These are phyloP conservation scores for Colletotrichum cuscutae DNA, from an alignment of 2,329 filamentous ascomycete genomes.

Conservation along the genomic window DNA sequence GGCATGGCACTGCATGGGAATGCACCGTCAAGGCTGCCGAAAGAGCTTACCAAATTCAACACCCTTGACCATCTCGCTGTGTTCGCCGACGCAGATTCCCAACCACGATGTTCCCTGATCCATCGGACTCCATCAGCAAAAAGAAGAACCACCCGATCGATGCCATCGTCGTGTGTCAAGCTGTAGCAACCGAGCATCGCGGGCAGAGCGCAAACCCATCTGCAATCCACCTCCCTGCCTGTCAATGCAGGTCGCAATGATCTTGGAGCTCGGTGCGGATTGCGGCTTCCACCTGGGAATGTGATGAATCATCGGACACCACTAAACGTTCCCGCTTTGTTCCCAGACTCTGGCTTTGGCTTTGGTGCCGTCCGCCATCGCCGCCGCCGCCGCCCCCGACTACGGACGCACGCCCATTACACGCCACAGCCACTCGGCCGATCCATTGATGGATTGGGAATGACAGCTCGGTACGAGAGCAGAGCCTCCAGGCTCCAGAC, in stretches of 20 bases:
- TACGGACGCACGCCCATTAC: not conserved
- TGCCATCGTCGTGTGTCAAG: not conserved
- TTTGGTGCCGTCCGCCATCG: not conserved
- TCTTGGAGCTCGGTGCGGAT: slow-evolving; percentile 10
- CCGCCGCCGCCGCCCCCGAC: not conserved
- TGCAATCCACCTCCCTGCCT: slow-evolving; percentile 14
- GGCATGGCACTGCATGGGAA: not conserved
- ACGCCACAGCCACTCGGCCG: slow-evolving; percentile 9
- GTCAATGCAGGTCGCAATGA: slow-evolving; percentile 20
- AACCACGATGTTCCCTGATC: not conserved
- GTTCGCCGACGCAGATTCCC: not conserved
- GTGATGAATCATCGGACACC: slow-evolving; percentile 34
- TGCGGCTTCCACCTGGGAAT: not conserved
- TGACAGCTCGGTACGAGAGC: not conserved
- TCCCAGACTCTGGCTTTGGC: slow-evolving; percentile 1
- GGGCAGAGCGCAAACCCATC: slow-evolving; percentile 10
- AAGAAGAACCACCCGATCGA: not conserved
- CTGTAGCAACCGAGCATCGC: not conserved
- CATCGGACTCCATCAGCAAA: not conserved
- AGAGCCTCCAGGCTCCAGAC: not conserved
- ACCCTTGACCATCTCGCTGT: not conserved
- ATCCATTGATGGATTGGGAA: not conserved
- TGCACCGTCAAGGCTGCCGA: not conserved
- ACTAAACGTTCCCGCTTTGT: slow-evolving; percentile 13
- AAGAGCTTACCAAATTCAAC: not conserved